Base-by-base conservation (phyloP, 2,329 filamentous ascomycete species). In the Botrytis cinerea region DNA sequence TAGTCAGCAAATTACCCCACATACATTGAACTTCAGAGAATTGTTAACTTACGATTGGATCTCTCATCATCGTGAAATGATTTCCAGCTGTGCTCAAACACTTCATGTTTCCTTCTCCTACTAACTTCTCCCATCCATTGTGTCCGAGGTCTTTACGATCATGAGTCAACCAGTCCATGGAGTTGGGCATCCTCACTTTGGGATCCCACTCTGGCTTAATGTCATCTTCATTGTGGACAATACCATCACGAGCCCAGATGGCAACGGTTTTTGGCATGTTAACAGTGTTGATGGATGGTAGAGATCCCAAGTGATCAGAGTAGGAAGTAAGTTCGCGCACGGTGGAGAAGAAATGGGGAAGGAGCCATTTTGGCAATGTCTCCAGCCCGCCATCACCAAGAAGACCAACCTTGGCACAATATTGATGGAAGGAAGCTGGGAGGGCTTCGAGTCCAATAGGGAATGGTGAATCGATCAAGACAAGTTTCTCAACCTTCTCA, bases 181-280 rank as follows among this genome's bases (percentile, higher is more conserved):
- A 73, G 32, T 76, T 76, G 81, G 86, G 74, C 74, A 75, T 75
- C 54, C 32, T 90, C 78, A 84, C 85, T 46, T 84, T 85, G 20
- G 86, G 86, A 72, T 89, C 88, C 0, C 88, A 87, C 75, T 89
- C 86, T 0, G 90, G 90, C 60, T 88, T 86, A 45, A 89, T 90
- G 80, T 92, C 90, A 67, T 86, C 86, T 16, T 89, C 87, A 73
- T 87, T 84, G 54, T 73, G 71, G 83, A 90, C 92, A 10, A 93
- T 90, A 75, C 92, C 91, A 73, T 93, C 91, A 75, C 89, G 88
- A 79, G 90, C 92, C 89, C 91, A 93, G 77, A 93, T 89, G 61
- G 88, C 84, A 77, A 87, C 87, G 4, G 90, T 89, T 40, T 87
- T 86, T 59, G 91, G 90, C 66, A 87, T 88, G 75, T 84, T 86